Percentiles rank a stretch among this genome's conserved stretches.
Conservation (phyloP, 805 yeast genomes). For the Cephaloascus albidus region DNA sequence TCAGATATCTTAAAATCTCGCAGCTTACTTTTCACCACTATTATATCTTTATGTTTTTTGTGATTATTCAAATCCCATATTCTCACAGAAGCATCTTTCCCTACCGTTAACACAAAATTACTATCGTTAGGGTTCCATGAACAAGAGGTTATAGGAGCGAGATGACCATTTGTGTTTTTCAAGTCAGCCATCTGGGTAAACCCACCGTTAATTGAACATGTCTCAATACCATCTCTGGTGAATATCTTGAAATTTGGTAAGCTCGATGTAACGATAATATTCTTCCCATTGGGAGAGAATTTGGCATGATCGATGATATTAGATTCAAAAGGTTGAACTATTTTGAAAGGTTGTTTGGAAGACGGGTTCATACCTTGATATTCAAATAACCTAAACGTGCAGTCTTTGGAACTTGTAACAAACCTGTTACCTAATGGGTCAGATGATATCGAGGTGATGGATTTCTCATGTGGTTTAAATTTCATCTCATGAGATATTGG, state of each 20-base stretch:
- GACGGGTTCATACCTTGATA: constrained; percentile 19
- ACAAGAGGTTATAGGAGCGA: constrained; percentile 11
- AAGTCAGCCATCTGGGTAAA: constrained; percentile 14
- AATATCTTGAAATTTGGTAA: constrained; percentile 9
- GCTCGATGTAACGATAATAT: constrained; percentile 5
- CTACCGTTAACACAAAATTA: constrained; percentile 8
- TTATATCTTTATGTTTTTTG: constrained; percentile 6
- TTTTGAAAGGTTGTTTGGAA: constrained; percentile 4
- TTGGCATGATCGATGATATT: background rate
- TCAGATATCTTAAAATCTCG: constrained; percentile 6
- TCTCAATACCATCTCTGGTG: constrained; percentile 4
- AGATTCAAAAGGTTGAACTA: constrained; percentile 3
- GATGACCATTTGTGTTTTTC: constrained; percentile 14
- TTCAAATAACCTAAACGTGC: constrained; percentile 16
- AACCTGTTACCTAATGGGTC: constrained; percentile 15
- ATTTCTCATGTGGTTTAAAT: constrained; percentile 9
- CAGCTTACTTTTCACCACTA: constrained; percentile 6
- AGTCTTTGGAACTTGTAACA: constrained; percentile 14
- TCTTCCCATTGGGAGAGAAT: background rate
- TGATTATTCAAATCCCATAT: constrained; percentile 10
- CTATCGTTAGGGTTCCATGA: constrained; percentile 4
- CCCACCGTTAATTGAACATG: constrained; percentile 9
- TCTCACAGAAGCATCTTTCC: constrained; percentile 15
- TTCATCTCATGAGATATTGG: constrained; percentile 23
- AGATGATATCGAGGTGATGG: constrained; percentile 10